Evolutionary conservation across 2,329 filamentous ascomycete species (phyloP).

Genomic region (Coniochaeta prunicola): DNA sequence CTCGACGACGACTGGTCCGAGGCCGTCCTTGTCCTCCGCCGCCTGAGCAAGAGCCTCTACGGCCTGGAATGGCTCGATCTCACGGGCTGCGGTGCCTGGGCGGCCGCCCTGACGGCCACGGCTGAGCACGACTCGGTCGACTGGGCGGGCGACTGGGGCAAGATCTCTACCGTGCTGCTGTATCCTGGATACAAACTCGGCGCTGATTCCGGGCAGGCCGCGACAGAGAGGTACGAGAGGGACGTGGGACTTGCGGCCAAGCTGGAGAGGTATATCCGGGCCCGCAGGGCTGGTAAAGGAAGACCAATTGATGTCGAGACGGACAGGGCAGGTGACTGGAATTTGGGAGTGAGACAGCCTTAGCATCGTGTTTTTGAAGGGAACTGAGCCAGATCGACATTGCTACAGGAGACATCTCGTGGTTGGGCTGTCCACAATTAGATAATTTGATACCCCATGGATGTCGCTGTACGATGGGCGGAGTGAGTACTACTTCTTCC

Average conservation of each 20-base stretch:
- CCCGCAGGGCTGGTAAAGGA: conserved; percentile 38
- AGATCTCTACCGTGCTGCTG: conserved; percentile 38
- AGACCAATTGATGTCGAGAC: conserved; percentile 41
- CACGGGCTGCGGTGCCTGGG: conserved; percentile 52
- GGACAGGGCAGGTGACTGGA: conserved; percentile 8
- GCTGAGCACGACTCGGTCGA: conserved; percentile 42
- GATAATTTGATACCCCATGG: too few relatives aligned
- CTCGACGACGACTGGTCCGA: conserved; percentile 54
- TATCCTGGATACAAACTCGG: conserved; percentile 33
- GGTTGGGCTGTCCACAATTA: too few relatives aligned
- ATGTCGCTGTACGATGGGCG: too few relatives aligned
- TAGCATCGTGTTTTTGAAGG: too few relatives aligned
- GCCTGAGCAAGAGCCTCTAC: conserved; percentile 47
- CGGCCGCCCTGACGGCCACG: conserved; percentile 33
- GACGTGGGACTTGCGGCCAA: conserved; percentile 7
- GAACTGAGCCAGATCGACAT: too few relatives aligned
- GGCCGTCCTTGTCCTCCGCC: conserved; percentile 46
- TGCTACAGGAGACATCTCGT: too few relatives aligned
- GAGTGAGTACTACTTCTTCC: too few relatives aligned
- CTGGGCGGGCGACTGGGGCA: conserved; percentile 47
- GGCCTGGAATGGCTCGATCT: conserved; percentile 54
- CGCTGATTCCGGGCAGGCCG: conserved; percentile 24
- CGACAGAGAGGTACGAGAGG: conserved; percentile 11
- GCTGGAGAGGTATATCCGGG: conserved; percentile 41
- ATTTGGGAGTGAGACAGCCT: background rate